phyloP scores from a whole-genome alignment of 371 early-diverging fungal species.

The Syncephalastrum monosporum region DNA sequence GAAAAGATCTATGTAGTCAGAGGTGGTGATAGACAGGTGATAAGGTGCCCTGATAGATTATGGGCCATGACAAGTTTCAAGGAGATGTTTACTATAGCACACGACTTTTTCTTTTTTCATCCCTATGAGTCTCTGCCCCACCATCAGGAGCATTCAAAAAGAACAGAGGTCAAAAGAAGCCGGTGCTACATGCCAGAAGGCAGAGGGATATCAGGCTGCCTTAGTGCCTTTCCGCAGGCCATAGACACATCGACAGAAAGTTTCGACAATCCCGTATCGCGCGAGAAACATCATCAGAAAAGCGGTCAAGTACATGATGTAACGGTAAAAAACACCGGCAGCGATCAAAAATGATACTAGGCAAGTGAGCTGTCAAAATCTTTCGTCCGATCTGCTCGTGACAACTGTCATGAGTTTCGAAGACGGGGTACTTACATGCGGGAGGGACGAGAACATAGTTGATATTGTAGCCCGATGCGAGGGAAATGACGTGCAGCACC shows the following conservation, averaged over 20 bases:
- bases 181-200: neutral
- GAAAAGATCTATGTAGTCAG: neutral
- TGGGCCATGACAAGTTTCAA: no score
- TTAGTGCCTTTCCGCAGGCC: slow-evolving; percentile 7
- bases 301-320: slow-evolving; percentile 29
- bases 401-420: slow-evolving; percentile 8
- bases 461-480: slow-evolving; percentile 52
- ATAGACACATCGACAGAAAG: slow-evolving; percentile 2
- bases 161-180: slow-evolving; percentile 17
- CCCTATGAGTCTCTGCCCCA: neutral
- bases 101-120: neutral
- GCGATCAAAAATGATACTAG: slow-evolving; percentile 32
- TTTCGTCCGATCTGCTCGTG: neutral
- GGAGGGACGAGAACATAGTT: slow-evolving; percentile 59
- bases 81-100: no score
- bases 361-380: neutral
- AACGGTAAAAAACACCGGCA: slow-evolving; percentile 37
- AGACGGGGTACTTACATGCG: slow-evolving; percentile 34
- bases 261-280: slow-evolving; percentile 21
- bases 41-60: no score
- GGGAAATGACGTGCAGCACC: slow-evolving; percentile 46
- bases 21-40: no score
- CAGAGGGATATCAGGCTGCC: slow-evolving; percentile 5
- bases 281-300: slow-evolving; percentile 29
- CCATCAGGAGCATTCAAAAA: slow-evolving; percentile 1